A percentile compares a stretch with the other conserved stretches of the same genome.
Conservation (phyloP, 2,329 filamentous ascomycete genomes). For the Venturia effusa region DNA sequence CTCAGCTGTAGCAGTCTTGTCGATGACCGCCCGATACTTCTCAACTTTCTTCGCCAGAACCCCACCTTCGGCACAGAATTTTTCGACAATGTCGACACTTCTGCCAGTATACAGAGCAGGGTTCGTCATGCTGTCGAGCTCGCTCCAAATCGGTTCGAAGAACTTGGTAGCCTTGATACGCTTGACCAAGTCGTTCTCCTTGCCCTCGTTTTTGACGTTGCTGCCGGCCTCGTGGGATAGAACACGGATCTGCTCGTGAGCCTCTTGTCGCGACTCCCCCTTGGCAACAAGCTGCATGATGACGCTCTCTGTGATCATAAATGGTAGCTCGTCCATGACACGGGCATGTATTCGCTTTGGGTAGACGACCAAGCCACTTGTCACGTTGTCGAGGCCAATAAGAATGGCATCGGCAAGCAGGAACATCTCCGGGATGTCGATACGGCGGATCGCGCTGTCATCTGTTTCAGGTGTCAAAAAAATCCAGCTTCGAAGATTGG, state of each 20-base stretch:
- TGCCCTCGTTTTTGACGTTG: conserved; percentile 62
- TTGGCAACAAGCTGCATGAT: conserved; percentile 68
- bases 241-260: conserved; percentile 76
- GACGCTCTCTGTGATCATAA: conserved; percentile 65
- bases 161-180: conserved; percentile 62
- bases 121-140: conserved; percentile 27
- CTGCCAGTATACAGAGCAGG: conserved; percentile 15
- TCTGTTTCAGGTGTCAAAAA: conserved; percentile 31
- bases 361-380: conserved; percentile 64
- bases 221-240: conserved; percentile 64
- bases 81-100: conserved; percentile 29
- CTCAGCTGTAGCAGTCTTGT: not conserved
- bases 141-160: conserved; percentile 44
- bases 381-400: conserved; percentile 59
- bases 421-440: conserved; percentile 38
- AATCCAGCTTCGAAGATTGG: not conserved
- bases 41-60: not conserved
- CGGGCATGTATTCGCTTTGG: conserved; percentile 58
- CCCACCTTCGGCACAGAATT: conserved; percentile 17
- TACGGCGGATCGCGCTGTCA: conserved; percentile 58
- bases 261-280: conserved; percentile 29
- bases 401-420: conserved; percentile 45
- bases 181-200: conserved; percentile 70
- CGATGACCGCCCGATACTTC: not conserved
- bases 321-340: conserved; percentile 69